Percentiles rank a stretch among this genome's conserved stretches.
Evolutionary conservation across 805 yeast species (phyloP).

Genomic region (Cyberlindnera americana): DNA sequence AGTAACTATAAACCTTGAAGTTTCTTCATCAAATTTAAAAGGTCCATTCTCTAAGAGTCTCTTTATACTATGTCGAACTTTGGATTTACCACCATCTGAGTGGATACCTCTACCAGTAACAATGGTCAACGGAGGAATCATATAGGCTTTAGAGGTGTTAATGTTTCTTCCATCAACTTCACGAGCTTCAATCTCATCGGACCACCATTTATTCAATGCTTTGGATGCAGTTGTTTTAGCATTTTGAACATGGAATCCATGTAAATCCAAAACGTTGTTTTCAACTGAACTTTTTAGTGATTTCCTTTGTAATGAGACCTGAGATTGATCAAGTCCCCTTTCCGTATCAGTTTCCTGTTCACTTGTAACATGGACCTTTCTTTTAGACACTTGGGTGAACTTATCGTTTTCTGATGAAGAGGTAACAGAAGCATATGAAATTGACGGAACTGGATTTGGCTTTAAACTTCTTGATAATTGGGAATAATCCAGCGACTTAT

Average conservation of each 20-base stretch:
- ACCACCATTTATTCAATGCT: slow-evolving; percentile 60
- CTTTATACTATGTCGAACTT: slow-evolving; percentile 41
- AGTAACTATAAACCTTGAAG: slow-evolving; percentile 38
- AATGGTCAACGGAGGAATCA: slow-evolving; percentile 42
- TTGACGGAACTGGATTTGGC: not conserved
- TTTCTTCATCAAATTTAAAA: slow-evolving; percentile 45
- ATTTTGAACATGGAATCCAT: slow-evolving; percentile 44
- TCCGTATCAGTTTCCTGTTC: not conserved
- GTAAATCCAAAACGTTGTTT: slow-evolving; percentile 47
- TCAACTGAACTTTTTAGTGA: slow-evolving; percentile 20
- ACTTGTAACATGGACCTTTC: not conserved
- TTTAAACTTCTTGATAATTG: not conserved
- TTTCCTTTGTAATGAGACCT: slow-evolving; percentile 13
- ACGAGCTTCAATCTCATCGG: slow-evolving; percentile 44
- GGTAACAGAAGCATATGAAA: not conserved
- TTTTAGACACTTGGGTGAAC: not conserved
- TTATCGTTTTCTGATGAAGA: not conserved
- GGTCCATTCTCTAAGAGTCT: slow-evolving; percentile 34
- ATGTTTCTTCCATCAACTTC: slow-evolving; percentile 36
- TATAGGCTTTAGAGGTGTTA: slow-evolving; percentile 35
- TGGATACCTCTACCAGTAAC: slow-evolving; percentile 74
- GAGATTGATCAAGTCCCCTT: slow-evolving; percentile 1
- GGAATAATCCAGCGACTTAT: slow-evolving; percentile 5
- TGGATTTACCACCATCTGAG: slow-evolving; percentile 53
- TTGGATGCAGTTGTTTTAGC: slow-evolving; percentile 39